Base-by-base conservation (phyloP, 2,329 filamentous ascomycete species). In the Rachicladosporium sp. region DNA sequence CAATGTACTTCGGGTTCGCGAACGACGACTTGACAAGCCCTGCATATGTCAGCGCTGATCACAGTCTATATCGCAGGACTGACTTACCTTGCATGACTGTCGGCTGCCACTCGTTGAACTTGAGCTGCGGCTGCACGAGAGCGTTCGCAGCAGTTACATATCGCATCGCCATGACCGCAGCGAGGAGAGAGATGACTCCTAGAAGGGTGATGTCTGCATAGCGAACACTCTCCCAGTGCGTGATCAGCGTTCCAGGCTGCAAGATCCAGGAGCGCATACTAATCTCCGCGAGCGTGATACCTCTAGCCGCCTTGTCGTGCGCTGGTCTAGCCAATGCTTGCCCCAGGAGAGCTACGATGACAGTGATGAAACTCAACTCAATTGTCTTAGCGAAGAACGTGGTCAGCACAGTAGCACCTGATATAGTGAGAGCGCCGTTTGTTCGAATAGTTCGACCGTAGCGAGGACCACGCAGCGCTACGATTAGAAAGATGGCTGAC, bases 101-200 rank as follows among this genome's bases (percentile, higher is more conserved):
- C 1, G 57, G 42, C 33, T 77, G 59, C 62, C 70, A 71, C 1
- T 56, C 54, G 1, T 76, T 73, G 43, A 71, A 73, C 39, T 71
- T 76, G 6, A 89, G 66, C 50, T 82, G 80, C 0, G 84, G 84
- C 2, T 81, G 71, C 0, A 89, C 80, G 58, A 89, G 65, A 6
- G 82, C 78, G 45, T 85, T 80, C 0, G 81, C 80, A 0, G 83
- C 83, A 2, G 82, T 82, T 0, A 80, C 85, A 54, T 88, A 91
- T 5, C 89, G 68, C 50, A 80, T 76, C 0, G 78, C 74, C 1
- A 76, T 66, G 2, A 86, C 44, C 0, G 82, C 76, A 2, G 79
- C 78, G 1, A 74, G 62, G 10, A 89, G 57, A 0, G 79, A 74
- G 2, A 85, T 51, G 1, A 69, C 54, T 0, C 83, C 84, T 1